Conservation (phyloP, 192 early-diverging fungal species). For the Dimargaris xerosporica region DNA sequence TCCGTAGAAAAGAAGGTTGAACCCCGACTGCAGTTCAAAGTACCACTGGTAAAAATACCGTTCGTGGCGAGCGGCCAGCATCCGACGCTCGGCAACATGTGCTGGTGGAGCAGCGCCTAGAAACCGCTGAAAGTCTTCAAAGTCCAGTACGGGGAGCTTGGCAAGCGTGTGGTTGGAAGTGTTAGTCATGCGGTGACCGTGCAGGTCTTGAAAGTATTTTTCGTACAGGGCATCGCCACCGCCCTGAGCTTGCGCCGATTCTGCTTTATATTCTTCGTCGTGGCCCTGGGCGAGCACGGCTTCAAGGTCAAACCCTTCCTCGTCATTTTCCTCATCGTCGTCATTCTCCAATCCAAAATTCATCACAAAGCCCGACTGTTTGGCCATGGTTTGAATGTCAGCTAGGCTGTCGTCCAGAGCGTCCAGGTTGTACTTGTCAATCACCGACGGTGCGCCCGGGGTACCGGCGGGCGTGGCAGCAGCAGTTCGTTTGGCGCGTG, state of each 20-base stretch:
- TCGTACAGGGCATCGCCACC: constrained; percentile 40
- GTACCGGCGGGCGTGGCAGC: constrained; percentile 2
- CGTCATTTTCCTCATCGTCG: constrained; percentile 2
- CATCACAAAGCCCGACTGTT: constrained; percentile 10
- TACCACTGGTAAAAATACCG: constrained; percentile 72
- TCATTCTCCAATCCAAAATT: constrained; percentile 8
- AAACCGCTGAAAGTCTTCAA: constrained; percentile 41
- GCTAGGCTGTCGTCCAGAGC: background rate
- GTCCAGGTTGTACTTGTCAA: constrained; percentile 9
- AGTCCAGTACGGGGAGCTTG: constrained; percentile 59
- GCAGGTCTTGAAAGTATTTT: constrained; percentile 65
- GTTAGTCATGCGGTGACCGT: constrained; percentile 23
- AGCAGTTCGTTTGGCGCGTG: background rate
- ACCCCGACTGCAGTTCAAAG: constrained; percentile 69
- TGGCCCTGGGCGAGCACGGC: background rate
- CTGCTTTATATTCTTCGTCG: constrained; percentile 1
- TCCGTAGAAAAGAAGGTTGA: constrained; percentile 83
- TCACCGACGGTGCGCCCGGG: background rate
- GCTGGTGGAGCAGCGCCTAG: constrained; percentile 36
- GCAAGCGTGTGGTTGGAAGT: constrained; percentile 84
- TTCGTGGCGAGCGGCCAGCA: constrained; percentile 35
- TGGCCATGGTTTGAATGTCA: constrained; percentile 8
- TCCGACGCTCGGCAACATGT: constrained; percentile 41
- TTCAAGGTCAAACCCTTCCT: background rate
- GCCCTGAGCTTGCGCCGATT: constrained; percentile 12